Conservation (phyloP, 2,329 filamentous ascomycete genomes). For the Exophiala alcalophila region DNA sequence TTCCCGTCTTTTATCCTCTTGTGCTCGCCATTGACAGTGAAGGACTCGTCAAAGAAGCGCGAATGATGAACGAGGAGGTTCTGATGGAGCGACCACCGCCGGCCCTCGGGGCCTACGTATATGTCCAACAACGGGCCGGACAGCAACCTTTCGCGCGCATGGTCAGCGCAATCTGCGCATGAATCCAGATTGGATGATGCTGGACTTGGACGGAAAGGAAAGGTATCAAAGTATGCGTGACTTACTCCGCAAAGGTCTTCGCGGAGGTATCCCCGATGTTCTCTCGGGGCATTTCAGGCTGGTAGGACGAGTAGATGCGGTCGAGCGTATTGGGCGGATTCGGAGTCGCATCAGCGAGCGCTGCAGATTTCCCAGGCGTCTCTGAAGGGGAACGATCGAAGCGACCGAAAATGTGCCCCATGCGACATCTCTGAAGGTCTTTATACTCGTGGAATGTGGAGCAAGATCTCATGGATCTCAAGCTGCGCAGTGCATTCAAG, state of each 20-base stretch:
- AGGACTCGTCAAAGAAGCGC: conserved; percentile 42
- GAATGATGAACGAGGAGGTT: conserved; percentile 55
- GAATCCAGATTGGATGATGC: conserved; percentile 6
- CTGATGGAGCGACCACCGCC: conserved; percentile 52
- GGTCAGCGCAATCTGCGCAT: conserved; percentile 18
- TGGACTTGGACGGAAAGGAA: conserved; percentile 9
- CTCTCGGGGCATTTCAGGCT: conserved; percentile 28
- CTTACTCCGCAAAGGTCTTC: conserved; percentile 53
- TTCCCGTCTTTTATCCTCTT: conserved; percentile 33
- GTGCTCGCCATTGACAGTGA: conserved; percentile 37
- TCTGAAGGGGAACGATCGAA: conserved; percentile 12
- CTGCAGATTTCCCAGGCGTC: conserved; percentile 10
- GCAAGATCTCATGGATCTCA: neutral
- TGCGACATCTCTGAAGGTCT: conserved; percentile 21
- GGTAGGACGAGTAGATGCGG: conserved; percentile 14
- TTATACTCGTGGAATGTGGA: conserved; percentile 10
- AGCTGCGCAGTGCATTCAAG: conserved; percentile 7
- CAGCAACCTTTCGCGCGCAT: conserved; percentile 44
- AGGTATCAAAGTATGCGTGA: conserved; percentile 20
- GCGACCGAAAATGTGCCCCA: conserved; percentile 14
- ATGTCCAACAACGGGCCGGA: conserved; percentile 53
- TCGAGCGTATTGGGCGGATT: conserved; percentile 12
- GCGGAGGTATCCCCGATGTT: conserved; percentile 49
- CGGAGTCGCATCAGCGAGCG: conserved; percentile 10
- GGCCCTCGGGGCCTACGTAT: conserved; percentile 47